phyloP scores from a whole-genome alignment of 2,329 filamentous ascomycete species.

The Trichophyton equinum region DNA sequence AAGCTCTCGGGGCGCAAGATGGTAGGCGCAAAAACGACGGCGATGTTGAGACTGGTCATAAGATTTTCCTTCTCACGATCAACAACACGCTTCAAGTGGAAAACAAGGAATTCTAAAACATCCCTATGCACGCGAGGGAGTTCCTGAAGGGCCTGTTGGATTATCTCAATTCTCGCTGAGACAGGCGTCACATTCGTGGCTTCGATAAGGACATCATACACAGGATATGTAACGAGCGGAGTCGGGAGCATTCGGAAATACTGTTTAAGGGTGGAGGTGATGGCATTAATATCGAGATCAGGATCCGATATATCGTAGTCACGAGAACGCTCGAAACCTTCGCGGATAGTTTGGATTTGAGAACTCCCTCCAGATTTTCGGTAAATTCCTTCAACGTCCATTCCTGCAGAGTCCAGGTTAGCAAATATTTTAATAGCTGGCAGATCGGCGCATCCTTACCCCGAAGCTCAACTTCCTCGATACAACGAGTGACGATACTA shows the following conservation, averaged over 20 bases:
- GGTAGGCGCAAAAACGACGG: slow-evolving; percentile 93
- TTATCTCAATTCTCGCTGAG: slow-evolving; percentile 54
- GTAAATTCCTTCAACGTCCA: slow-evolving; percentile 97
- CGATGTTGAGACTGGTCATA: slow-evolving; percentile 93
- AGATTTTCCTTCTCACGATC: slow-evolving; percentile 72
- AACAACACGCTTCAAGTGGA: slow-evolving; percentile 81
- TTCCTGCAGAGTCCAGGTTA: slow-evolving; percentile 34
- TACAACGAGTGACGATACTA: slow-evolving; percentile 79
- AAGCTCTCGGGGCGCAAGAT: slow-evolving; percentile 88
- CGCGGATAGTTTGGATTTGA: slow-evolving; percentile 78
- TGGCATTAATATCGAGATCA: slow-evolving; percentile 85
- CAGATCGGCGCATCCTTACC: slow-evolving; percentile 35
- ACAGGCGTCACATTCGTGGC: slow-evolving; percentile 49
- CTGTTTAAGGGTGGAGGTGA: slow-evolving; percentile 91
- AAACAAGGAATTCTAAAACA: slow-evolving; percentile 84
- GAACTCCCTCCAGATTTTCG: slow-evolving; percentile 90
- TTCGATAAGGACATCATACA: slow-evolving; percentile 81
- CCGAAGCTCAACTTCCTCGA: slow-evolving; percentile 88
- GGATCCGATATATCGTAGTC: slow-evolving; percentile 90
- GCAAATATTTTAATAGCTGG: neutral
- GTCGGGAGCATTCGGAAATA: slow-evolving; percentile 90
- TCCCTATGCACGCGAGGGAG: slow-evolving; percentile 77
- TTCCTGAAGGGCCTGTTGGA: slow-evolving; percentile 61
- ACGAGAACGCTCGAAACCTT: slow-evolving; percentile 67
- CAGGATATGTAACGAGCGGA: slow-evolving; percentile 79